Conservation (phyloP, 208 protist genomes). For the Leishmania amazonensis region DNA sequence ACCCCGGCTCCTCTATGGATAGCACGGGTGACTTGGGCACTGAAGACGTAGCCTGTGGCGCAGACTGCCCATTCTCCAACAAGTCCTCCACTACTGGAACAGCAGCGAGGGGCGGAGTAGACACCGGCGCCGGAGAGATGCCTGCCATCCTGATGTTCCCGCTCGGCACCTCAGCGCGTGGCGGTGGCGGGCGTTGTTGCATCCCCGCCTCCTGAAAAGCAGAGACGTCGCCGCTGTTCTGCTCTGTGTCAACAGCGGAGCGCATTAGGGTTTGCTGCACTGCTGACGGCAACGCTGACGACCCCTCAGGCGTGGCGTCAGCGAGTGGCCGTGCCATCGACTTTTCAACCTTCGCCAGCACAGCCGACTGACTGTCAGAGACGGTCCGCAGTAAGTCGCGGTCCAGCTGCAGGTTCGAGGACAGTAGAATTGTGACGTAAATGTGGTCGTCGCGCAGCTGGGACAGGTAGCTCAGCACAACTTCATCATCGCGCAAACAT, state of each 20-base stretch:
- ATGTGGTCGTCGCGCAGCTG: constrained; percentile 62
- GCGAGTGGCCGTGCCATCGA: neutral
- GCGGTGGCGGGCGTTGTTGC: constrained; percentile 12
- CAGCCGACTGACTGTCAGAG: constrained; percentile 53
- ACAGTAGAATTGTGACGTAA: constrained; percentile 62
- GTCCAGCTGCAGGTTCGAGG: constrained; percentile 61
- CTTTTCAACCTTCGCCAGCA: constrained; percentile 42
- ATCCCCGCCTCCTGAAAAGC: neutral
- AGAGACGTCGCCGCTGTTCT: neutral
- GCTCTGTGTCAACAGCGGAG: constrained; percentile 28
- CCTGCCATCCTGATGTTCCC: neutral
- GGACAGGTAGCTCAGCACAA: constrained; percentile 53
- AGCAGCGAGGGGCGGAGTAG: constrained; percentile 6
- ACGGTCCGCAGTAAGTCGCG: constrained; percentile 61
- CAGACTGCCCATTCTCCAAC: constrained; percentile 25
- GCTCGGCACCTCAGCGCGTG: constrained; percentile 22
- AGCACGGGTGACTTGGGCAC: neutral
- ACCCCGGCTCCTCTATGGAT: neutral
- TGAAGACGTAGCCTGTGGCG: neutral
- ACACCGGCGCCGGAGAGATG: constrained; percentile 9
- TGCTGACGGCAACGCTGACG: neutral
- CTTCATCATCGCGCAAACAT: constrained; percentile 49
- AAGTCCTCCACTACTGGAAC: constrained; percentile 30
- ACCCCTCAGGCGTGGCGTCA: neutral
- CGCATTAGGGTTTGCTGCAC: constrained; percentile 13